Base-by-base conservation (phyloP, 2,329 filamentous ascomycete genomes). In the Metarhizium album region DNA sequence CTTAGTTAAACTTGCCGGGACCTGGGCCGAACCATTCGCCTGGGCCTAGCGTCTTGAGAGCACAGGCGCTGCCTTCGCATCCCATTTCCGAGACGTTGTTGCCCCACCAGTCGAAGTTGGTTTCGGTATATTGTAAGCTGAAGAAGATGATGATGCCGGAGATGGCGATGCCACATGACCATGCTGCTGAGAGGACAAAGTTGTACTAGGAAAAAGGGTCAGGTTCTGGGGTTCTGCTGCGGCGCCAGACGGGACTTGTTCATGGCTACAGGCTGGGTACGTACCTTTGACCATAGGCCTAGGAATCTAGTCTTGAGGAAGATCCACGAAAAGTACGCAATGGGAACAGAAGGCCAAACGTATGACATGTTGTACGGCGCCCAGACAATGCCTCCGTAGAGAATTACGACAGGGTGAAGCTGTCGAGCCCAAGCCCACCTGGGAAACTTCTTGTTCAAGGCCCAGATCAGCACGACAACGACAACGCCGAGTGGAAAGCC, bases 91-190 rank as follows among this genome's bases (percentile, higher is more conserved):
- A 62, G 7, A 70, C 63, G 18, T 57, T 61, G 56, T 76, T 76
- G 33, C 74, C 74, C 74, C 74, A 76, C 74, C 74, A 77, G 8
- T 69, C 55, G 43, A 76, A 58, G 23, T 67, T 59, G 3, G 68
- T 61, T 4, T 65, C 65, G n/a, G 67, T 66, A 55, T 69, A 74
- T 55, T 75, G 69, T 16, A 78, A 61, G 14, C 70, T 66, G 57
- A 79, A 79, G 67, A 79, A 76, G 54, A 79, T 75, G 56, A 79
- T 63, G 54, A 79, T 70, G 48, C 66, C 74, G 0, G 74, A 63
- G 45, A 79, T 70, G 49, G 75, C 74, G 40, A 78, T 71, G 29
- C 70, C 74, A 23, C 70, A 71, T 20, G 69, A 74, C 61, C 75
- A 73, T 14, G 74, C 69, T 16, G 75, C 73, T 7, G 75, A 75